A percentile compares a stretch with the other conserved stretches of the same genome.
These are phyloP conservation scores for Pseudogymnoascus sp. DNA, from an alignment of 2,329 filamentous ascomycete species.

Conservation along the genomic window DNA sequence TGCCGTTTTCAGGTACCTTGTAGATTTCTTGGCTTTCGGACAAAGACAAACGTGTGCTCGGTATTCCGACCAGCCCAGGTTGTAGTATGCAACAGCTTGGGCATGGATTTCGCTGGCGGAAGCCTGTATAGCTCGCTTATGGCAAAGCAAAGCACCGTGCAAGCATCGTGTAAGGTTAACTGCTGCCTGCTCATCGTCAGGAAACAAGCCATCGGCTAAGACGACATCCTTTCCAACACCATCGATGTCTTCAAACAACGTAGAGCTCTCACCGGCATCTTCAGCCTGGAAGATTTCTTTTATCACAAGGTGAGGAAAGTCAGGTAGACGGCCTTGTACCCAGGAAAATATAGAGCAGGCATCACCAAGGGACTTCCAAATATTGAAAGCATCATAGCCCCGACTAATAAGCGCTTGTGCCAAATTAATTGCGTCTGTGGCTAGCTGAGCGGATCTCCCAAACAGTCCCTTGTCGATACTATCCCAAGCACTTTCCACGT, in stretches of 20 bases:
- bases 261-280: constrained; percentile 46
- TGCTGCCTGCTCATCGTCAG: constrained; percentile 27
- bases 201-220: constrained; percentile 27
- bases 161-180: constrained; percentile 51
- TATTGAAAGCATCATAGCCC: constrained; percentile 71
- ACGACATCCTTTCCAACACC: constrained; percentile 42
- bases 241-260: constrained; percentile 63
- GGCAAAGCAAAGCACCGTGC: constrained; percentile 69
- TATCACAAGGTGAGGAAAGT: constrained; percentile 56
- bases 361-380: constrained; percentile 91
- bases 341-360: constrained; percentile 78
- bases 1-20: constrained; percentile 69
- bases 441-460: constrained; percentile 69
- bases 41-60: constrained; percentile 65
- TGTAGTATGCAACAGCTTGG: constrained; percentile 94
- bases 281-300: constrained; percentile 50
- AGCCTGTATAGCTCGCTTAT: constrained; percentile 76
- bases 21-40: constrained; percentile 42
- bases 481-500: constrained; percentile 73
- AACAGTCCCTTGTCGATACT: constrained; percentile 78
- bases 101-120: constrained; percentile 71
- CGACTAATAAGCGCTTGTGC: constrained; percentile 52
- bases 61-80: constrained; percentile 90
- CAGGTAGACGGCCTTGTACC: constrained; percentile 58
- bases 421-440: constrained; percentile 60